Percentiles rank a stretch among this genome's conserved stretches.
Evolutionary conservation across 2,329 filamentous ascomycete species (phyloP).

Genomic region (Dactylellina parvicollis): DNA sequence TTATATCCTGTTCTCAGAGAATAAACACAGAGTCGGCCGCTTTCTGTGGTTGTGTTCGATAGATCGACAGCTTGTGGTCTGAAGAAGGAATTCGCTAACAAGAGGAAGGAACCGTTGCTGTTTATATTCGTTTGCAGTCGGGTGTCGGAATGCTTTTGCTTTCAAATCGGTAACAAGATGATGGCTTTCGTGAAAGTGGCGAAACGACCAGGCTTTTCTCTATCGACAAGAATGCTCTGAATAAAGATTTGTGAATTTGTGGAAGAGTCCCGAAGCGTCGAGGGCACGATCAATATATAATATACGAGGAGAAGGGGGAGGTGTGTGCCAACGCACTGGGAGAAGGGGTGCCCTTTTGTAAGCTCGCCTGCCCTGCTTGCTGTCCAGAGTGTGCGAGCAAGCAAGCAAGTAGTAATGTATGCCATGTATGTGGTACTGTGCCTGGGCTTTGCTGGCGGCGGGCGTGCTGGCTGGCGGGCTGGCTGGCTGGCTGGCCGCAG

Average conservation of each 20-base stretch:
- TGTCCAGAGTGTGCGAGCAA: background rate
- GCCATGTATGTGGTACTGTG: too few species aligned
- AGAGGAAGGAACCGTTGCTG: constrained; percentile 1
- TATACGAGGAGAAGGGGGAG: constrained; percentile 40
- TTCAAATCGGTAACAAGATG: constrained; percentile 53
- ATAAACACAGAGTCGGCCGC: constrained; percentile 12
- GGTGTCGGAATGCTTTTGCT: constrained; percentile 53
- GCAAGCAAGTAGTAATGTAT: background rate
- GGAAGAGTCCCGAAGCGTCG: constrained; percentile 33
- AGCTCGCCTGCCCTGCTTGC: constrained; percentile 26
- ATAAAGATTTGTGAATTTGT: constrained; percentile 16
- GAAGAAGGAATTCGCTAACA: constrained; percentile 8
- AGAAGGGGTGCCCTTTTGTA: constrained; percentile 53
- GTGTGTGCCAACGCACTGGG: constrained; percentile 45
- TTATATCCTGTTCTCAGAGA: constrained; percentile 9
- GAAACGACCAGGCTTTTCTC: constrained; percentile 44
- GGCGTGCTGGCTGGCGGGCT: constrained; percentile 30
- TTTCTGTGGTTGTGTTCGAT: constrained; percentile 20
- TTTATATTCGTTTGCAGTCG: constrained; percentile 54
- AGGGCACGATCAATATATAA: constrained; percentile 34
- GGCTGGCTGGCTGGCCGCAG: constrained; percentile 12
- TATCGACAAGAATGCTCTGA: constrained; percentile 54
- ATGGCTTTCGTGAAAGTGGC: constrained; percentile 45
- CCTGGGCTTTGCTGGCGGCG: constrained; percentile 9
- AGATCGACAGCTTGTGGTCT: constrained; percentile 43